Conservation (phyloP, 306 rosid species). For the Echinosophora koreensis region DNA sequence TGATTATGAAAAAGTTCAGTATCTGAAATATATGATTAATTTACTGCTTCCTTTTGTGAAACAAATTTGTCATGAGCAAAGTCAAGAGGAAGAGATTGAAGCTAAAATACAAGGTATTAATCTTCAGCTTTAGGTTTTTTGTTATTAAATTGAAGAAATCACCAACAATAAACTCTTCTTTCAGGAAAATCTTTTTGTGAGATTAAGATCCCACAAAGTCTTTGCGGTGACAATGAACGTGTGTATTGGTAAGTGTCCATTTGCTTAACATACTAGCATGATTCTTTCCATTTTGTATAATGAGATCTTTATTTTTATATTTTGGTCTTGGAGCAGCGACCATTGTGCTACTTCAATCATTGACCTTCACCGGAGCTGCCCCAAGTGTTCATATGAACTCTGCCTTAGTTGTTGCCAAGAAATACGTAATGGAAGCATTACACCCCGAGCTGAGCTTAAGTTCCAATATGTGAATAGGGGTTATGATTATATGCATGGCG, state of each 20-base stretch:
- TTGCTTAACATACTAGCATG: slow-evolving; percentile 26
- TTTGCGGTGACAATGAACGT: slow-evolving; percentile 70
- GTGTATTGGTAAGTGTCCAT: slow-evolving; percentile 71
- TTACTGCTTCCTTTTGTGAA: slow-evolving; percentile 65
- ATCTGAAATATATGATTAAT: slow-evolving; percentile 56
- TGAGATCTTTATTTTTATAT: slow-evolving; percentile 29
- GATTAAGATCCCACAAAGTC: slow-evolving; percentile 61
- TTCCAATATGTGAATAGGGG: slow-evolving; percentile 73
- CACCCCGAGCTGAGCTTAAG: slow-evolving; percentile 58
- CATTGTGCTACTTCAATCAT: slow-evolving; percentile 88
- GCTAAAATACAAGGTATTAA: slow-evolving; percentile 69
- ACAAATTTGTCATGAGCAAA: slow-evolving; percentile 71
- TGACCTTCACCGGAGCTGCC: slow-evolving; percentile 83
- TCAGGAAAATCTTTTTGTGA: slow-evolving; percentile 60
- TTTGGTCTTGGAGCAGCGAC: slow-evolving; percentile 62
- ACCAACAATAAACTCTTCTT: slow-evolving; percentile 31
- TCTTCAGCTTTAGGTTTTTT: slow-evolving; percentile 46
- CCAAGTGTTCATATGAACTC: slow-evolving; percentile 72
- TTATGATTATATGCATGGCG: slow-evolving; percentile 80
- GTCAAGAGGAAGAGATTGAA: slow-evolving; percentile 69
- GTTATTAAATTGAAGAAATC: slow-evolving; percentile 37
- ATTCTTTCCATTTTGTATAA: slow-evolving; percentile 31
- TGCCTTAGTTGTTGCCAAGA: slow-evolving; percentile 81
- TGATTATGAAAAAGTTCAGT: slow-evolving; percentile 57
- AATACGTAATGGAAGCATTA: slow-evolving; percentile 64